These are phyloP conservation scores for Alliaria petiolata DNA, from an alignment of 345 rosid species.

Conservation along the genomic window DNA sequence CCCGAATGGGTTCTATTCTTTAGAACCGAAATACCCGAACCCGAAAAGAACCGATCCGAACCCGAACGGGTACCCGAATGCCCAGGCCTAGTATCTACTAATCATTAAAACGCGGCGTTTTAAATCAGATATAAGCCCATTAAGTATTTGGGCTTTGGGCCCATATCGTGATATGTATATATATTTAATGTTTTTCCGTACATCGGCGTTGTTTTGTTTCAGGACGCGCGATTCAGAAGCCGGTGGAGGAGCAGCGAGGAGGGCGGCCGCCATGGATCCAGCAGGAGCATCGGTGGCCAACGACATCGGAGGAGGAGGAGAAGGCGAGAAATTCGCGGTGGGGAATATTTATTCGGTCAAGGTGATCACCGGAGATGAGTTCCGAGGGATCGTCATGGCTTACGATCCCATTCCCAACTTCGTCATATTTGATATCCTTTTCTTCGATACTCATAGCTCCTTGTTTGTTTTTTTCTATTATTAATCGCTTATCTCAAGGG, in stretches of 20 bases:
- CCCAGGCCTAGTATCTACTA: too few species aligned
- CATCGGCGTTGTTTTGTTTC: not conserved
- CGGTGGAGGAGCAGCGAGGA: slow-evolving; percentile 18
- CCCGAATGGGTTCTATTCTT: too few species aligned
- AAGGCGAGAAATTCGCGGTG: slow-evolving; percentile 68
- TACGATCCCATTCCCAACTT: slow-evolving; percentile 91
- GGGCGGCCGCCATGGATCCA: slow-evolving; percentile 40
- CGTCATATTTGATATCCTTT: slow-evolving; percentile 96
- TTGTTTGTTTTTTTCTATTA: not conserved
- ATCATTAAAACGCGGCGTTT: not conserved
- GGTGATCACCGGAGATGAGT: slow-evolving; percentile 90
- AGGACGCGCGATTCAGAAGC: slow-evolving; percentile 21
- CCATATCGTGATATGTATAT: not conserved
- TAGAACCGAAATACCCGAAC: too few species aligned
- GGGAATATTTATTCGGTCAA: slow-evolving; percentile 86
- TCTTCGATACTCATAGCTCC: too few species aligned
- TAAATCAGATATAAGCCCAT: not conserved
- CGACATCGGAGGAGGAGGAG: slow-evolving; percentile 19
- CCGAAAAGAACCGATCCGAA: too few species aligned
- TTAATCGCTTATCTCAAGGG: not conserved
- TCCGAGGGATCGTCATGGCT: slow-evolving; percentile 83
- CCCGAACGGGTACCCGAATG: too few species aligned
- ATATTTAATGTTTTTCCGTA: not conserved
- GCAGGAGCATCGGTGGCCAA: slow-evolving; percentile 35
- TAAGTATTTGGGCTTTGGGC: not conserved